Evolutionary conservation across 2,329 filamentous ascomycete genomes (phyloP), one percentile per base, ranked within the genome.

Genomic region (Atkinsonella texensis): DNA sequence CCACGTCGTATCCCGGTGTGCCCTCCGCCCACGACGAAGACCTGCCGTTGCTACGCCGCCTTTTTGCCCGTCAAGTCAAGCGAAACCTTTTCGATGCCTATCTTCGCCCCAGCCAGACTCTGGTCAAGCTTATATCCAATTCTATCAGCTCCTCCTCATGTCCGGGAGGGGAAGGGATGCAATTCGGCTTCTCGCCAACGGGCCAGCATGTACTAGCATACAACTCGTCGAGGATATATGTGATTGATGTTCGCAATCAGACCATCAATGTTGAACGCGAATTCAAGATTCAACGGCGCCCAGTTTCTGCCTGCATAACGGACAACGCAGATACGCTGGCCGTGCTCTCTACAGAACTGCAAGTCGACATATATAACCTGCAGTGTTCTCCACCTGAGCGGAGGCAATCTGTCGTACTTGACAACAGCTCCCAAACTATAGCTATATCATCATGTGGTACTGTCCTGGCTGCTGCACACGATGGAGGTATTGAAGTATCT

Each of bases 401-500:
- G 55, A 79, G 79, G n/a, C 83, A 85, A 61, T 85, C 85, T 33
- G 76, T 95, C 52, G 78, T 85, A 45, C 74, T 95, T 54, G 86
- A 91, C 60, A 84, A 93, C 64, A 79, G 81, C 51, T 87, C 89
- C 9, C 80, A 83, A 51, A 82, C 87, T 13, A 85, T 95, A 57
- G 83, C 86, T 15, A 70, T 95, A 32, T 91, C 89, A 0, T 87
- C 89, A 1, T 87, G 85, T 56, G 88, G 87, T 23, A 82, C 84
- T 43, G 86, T 95, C 13, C 70, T 95, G 45, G 89, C 89, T 23
- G 85, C 88, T 15, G 89, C 89, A 8, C 94, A 90, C 65, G 83
- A 89, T 61, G 86, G 87, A 51, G 87, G 87, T n/a, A 90, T 95
- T 55, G 89, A 95, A 65, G 86, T 95, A 0, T 83, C 87, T 31